Evolutionary conservation across 768 basidiomycete species (phyloP), one percentile per base, ranked within the genome.

Genomic region (Boletus rubescentipes): DNA sequence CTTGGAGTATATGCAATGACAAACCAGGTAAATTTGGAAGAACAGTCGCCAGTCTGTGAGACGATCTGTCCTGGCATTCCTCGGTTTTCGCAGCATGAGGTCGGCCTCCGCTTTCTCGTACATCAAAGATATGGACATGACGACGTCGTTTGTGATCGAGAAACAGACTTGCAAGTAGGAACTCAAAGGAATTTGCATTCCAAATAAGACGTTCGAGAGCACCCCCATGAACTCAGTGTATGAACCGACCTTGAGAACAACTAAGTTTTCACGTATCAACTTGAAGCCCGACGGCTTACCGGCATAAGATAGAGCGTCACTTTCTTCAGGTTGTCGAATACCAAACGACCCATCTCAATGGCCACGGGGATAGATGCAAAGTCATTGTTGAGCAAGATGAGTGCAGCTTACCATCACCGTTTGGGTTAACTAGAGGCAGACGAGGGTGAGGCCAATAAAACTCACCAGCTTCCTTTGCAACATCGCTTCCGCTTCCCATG

Each of bases 151-250:
- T 9, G 72, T 72, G 40, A 80, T 79, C 53, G 78, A 83, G 66
- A 83, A 80, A 63, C 82, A 74, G 53, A 78, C 75, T 66, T 84
- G 83, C 14, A 84, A 65, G 54, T 77, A 79, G 4, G 80, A 79
- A 60, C 78, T 79, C 36, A 86, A 71, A 7, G 79, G 71, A 46
- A 83, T 77, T 46, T 83, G 84, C 63, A 85, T 79, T 47, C 84
- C 84, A 29, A 84, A 64, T 59, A 84, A 67, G 35, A 83, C 79
- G 53, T 83, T 84, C 43, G 77, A 54, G 11, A 85, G 70, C 47
- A 86, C 80, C 1, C 72, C 73, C 72, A 82, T 77, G 53, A 83
- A 77, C 58, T 85, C 82, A 16, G 81, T 78, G 70, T 83, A 86
- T 20, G 78, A 78, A 30, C 81, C 80, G n/a, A 79, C 76, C 70